Conservation (phyloP, 306 rosid species). For the Casuarina cunninghamiana region DNA sequence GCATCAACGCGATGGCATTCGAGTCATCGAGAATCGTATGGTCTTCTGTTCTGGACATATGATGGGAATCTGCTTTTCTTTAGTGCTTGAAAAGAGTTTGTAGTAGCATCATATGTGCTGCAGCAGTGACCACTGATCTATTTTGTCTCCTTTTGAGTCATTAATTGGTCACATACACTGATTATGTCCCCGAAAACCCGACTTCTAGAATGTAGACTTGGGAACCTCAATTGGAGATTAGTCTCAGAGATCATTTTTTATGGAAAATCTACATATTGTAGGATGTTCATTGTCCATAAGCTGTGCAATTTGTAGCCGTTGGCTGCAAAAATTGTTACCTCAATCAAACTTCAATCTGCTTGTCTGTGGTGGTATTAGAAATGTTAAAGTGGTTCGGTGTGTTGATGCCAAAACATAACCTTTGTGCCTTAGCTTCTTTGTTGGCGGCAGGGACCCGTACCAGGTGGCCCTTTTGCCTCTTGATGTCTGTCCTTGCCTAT, state of each 20-base stretch:
- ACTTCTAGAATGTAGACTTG: background rate
- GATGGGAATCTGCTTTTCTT: background rate
- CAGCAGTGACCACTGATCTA: background rate
- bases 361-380: background rate
- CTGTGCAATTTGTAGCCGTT: background rate
- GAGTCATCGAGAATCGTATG: background rate
- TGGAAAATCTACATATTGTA: background rate
- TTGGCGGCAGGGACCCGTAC: background rate
- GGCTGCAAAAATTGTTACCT: background rate
- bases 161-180: background rate
- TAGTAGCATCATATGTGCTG: background rate
- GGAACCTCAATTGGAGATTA: background rate
- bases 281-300: background rate
- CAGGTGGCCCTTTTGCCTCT: background rate
- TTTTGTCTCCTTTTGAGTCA: background rate
- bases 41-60: constrained; percentile 8
- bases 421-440: background rate
- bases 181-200: background rate
- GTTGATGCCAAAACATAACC: background rate
- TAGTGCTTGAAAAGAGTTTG: background rate
- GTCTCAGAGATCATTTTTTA: background rate
- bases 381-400: background rate
- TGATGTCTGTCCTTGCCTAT: background rate
- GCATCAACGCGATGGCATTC: background rate
- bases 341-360: background rate